Percentiles rank a stretch among this genome's conserved stretches.
phyloP scores from a whole-genome alignment of 2,329 filamentous ascomycete genomes.

The Apiospora sp. region DNA sequence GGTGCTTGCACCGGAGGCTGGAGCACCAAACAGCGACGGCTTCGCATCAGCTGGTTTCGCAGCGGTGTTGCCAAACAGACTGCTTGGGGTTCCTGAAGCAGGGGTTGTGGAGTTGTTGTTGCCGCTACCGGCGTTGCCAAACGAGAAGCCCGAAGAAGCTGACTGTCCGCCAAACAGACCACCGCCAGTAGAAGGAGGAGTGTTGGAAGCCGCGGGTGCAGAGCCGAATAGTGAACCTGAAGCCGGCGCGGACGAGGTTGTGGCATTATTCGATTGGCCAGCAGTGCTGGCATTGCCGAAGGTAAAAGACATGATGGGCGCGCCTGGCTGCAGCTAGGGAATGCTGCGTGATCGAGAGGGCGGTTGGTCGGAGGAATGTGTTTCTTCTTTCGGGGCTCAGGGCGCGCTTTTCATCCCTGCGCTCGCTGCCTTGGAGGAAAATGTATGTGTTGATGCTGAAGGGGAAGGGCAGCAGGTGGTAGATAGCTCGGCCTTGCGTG shows the following conservation, averaged over 20 bases:
- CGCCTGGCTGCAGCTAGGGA: slow-evolving; percentile 28
- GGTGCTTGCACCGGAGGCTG: slow-evolving; percentile 39
- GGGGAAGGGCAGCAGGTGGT: neutral
- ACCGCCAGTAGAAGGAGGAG: slow-evolving; percentile 31
- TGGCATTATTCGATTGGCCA: slow-evolving; percentile 44
- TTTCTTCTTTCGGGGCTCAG: slow-evolving; percentile 21
- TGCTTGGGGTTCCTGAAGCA: slow-evolving; percentile 32
- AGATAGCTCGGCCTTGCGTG: neutral
- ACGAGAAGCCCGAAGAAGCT: slow-evolving; percentile 50
- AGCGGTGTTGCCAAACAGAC: slow-evolving; percentile 46
- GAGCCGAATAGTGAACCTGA: slow-evolving; percentile 52
- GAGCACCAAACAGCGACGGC: slow-evolving; percentile 39
- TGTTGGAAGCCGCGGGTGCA: slow-evolving; percentile 34
- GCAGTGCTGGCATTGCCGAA: slow-evolving; percentile 44
- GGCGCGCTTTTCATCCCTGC: slow-evolving; percentile 22
- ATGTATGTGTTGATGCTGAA: neutral
- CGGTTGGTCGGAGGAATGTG: slow-evolving; percentile 22
- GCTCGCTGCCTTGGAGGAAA: neutral
- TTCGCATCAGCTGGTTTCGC: slow-evolving; percentile 43
- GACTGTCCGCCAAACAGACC: slow-evolving; percentile 42
- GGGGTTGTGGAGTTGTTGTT: slow-evolving; percentile 33
- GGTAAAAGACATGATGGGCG: slow-evolving; percentile 42
- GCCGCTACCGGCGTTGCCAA: slow-evolving; percentile 42
- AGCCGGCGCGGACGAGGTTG: slow-evolving; percentile 49
- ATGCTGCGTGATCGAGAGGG: slow-evolving; percentile 26